Conservation (phyloP, 805 yeast genomes). For the Schwanniomyces vanrijiae region DNA sequence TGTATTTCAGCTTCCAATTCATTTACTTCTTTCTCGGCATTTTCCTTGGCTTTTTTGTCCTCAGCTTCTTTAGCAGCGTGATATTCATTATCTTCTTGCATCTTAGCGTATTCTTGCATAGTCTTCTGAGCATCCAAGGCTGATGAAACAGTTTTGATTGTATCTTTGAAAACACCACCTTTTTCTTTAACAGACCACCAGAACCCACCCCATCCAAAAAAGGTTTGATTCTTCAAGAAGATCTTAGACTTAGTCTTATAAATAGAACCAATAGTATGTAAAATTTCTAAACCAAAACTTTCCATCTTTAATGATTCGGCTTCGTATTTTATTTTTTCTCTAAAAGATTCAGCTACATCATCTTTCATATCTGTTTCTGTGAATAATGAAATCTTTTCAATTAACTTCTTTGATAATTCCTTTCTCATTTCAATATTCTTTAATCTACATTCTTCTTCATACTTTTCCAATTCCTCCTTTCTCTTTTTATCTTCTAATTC, state of each 20-base stretch:
- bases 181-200: slow-evolving; percentile 72
- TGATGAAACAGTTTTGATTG: slow-evolving; percentile 66
- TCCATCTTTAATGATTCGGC: slow-evolving; percentile 82
- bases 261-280: slow-evolving; percentile 72
- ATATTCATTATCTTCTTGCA: slow-evolving; percentile 57
- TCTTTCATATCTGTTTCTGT: slow-evolving; percentile 46
- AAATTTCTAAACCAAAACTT: slow-evolving; percentile 79
- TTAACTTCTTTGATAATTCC: slow-evolving; percentile 58
- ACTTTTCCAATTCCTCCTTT: slow-evolving; percentile 54
- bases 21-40: slow-evolving; percentile 13
- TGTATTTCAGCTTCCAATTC: slow-evolving; percentile 18
- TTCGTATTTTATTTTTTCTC: slow-evolving; percentile 68
- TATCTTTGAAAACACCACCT: slow-evolving; percentile 70
- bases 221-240: slow-evolving; percentile 61
- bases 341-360: slow-evolving; percentile 50
- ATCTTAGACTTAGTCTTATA: slow-evolving; percentile 66
- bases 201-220: slow-evolving; percentile 66
- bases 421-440: slow-evolving; percentile 68
- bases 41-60: slow-evolving; percentile 16
- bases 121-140: slow-evolving; percentile 81
- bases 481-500: slow-evolving; percentile 47
- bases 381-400: slow-evolving; percentile 42
- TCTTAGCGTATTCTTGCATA: slow-evolving; percentile 67
- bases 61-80: slow-evolving; percentile 40
- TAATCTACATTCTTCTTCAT: slow-evolving; percentile 72